phyloP scores from a whole-genome alignment of 129 eudicot genomes.

The Chrysanthemum seticuspe region DNA sequence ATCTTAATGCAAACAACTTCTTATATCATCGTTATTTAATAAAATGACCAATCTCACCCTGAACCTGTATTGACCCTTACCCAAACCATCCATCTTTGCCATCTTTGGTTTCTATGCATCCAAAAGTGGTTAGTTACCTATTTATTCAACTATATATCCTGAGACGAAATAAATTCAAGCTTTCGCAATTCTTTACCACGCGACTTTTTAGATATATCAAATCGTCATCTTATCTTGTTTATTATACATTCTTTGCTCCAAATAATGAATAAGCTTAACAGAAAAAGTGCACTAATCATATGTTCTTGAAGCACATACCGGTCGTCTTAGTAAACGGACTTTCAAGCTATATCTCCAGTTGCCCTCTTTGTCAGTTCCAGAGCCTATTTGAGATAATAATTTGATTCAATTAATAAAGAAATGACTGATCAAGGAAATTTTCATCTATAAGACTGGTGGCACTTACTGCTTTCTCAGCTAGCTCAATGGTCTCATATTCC shows the following conservation, averaged over 20 bases:
- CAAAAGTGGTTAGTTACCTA: too few relatives aligned
- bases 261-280: conserved; percentile 4
- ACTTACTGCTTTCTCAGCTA: conserved; percentile 93
- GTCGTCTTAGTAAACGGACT: too few relatives aligned
- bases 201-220: conserved; percentile 9
- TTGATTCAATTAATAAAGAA: conserved; percentile 17
- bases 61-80: too few relatives aligned
- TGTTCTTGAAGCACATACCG: conserved; percentile 1
- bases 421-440: neutral
- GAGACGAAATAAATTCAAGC: neutral
- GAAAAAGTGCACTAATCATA: neutral
- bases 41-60: too few relatives aligned
- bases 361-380: conserved; percentile 69
- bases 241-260: neutral
- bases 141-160: neutral
- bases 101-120: too few relatives aligned
- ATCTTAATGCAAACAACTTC: too few relatives aligned
- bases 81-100: too few relatives aligned
- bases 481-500: conserved; percentile 85
- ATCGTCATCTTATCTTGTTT: conserved; percentile 8
- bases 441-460: neutral
- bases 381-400: conserved; percentile 41
- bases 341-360: conserved; percentile 91
- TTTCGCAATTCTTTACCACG: neutral
- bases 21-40: too few relatives aligned